Base-by-base conservation (phyloP, 2,329 filamentous ascomycete species). In the Pestalotiopsis sp. region DNA sequence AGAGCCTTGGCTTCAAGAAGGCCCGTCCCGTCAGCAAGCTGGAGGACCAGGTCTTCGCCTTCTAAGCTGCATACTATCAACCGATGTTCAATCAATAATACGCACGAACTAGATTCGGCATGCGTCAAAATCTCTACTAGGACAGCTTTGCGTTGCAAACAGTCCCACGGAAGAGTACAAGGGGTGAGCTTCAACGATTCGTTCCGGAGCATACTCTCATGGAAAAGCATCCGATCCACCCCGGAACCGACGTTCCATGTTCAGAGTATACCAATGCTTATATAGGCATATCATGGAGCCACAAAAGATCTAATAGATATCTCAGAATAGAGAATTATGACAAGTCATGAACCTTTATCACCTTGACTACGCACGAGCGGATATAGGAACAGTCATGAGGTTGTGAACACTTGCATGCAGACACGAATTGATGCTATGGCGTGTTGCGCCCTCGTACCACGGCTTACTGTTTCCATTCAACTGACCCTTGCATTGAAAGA, bases 31-130 rank as follows among this genome's bases (percentile, higher is more conserved):
- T 98, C 76, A 98, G 95, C 90, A 98, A 98, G 89, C 90, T 98
- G 67, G 93, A 95, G 80, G 96, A 99, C 81, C 96, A 98, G 83
- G 94, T 99, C 74, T 99, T 99, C 85, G 94, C 94, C 78, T 99
- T 99, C 84, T 94, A 92, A 62, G 57, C 57, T 59, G 25, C 57
- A 13, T 36, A 23, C n/a, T 13, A 36, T 14, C 23, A 59, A 36
- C 25, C 9, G 12, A 59, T 5, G 7, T 36, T 36, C 12, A n/a
- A 52, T n/a, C 17, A 20, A 52, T n/a, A 6, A 52, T 17, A n/a
- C n/a, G 7, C 45, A 3, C 20, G n/a, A 17, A 17, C 45, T n/a
- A n/a, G 17, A 52, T 52, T 52, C 45, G n/a, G 23, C n/a, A 52
- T 3, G 45, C 45, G 45, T n/a, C 14, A 49, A 52, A 52, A 4